A percentile compares a stretch with the other conserved stretches of the same genome.
phyloP scores from a whole-genome alignment of 176 grass and related monocot species.

The Thinopyrum elongatum region DNA sequence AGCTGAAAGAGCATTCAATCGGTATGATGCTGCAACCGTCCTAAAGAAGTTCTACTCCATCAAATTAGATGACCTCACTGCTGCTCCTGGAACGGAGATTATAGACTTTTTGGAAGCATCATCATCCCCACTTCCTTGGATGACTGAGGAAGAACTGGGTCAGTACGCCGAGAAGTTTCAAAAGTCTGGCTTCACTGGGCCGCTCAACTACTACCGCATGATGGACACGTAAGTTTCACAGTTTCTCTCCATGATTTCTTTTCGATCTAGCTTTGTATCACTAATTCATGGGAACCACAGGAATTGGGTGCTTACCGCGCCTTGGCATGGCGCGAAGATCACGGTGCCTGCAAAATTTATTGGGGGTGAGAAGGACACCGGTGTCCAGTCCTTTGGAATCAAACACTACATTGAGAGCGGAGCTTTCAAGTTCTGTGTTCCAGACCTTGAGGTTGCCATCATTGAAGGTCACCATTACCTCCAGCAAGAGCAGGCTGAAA shows the following conservation, averaged over 20 bases:
- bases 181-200: constrained; percentile 67
- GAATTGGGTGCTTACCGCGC: constrained; percentile 49
- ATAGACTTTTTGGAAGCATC: constrained; percentile 56
- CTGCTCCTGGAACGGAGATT: constrained; percentile 61
- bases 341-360: constrained; percentile 54
- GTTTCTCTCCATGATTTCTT: neutral
- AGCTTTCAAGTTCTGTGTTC: constrained; percentile 35
- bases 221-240: constrained; percentile 36
- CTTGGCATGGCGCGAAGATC: constrained; percentile 54
- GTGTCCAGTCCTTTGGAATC: constrained; percentile 28
- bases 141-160: constrained; percentile 43
- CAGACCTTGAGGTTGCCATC: constrained; percentile 37
- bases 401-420: constrained; percentile 40
- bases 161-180: constrained; percentile 52
- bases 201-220: constrained; percentile 71
- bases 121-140: constrained; percentile 44
- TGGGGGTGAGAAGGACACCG: constrained; percentile 30
- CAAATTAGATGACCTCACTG: constrained; percentile 29
- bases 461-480: constrained; percentile 59
- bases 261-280: neutral
- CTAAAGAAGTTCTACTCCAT: constrained; percentile 58
- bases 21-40: constrained; percentile 38
- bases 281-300: constrained; percentile 24
- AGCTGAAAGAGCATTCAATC: constrained; percentile 53
- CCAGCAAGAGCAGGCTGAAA: constrained; percentile 60